A percentile compares a stretch with the other conserved stretches of the same genome.
These are phyloP conservation scores for Dactylellina parvicollis DNA, from an alignment of 2,329 filamentous ascomycete genomes.

Conservation along the genomic window DNA sequence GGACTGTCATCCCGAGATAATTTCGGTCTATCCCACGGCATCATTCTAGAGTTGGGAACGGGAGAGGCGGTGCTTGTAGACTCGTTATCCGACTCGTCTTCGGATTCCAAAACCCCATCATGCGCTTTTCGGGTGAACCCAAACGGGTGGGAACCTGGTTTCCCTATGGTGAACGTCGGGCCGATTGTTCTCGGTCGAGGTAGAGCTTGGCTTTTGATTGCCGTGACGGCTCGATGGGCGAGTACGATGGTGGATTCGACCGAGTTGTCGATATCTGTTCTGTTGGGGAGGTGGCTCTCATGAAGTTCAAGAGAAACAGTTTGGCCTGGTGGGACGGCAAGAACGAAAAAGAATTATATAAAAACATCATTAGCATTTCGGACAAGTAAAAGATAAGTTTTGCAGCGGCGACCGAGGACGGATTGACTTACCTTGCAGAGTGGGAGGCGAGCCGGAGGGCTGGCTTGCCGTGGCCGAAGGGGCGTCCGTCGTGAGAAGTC, in stretches of 20 bases:
- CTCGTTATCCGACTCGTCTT: conserved; percentile 47
- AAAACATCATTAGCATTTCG: background rate
- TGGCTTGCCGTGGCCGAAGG: conserved; percentile 1
- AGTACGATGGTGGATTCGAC: conserved; percentile 48
- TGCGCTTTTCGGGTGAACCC: conserved; percentile 31
- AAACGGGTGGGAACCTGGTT: conserved; percentile 33
- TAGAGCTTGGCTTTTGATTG: conserved; percentile 33
- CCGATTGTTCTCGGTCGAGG: conserved; percentile 31
- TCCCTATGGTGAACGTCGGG: conserved; percentile 38
- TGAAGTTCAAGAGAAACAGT: conserved; percentile 9
- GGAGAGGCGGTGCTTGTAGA: conserved; percentile 27
- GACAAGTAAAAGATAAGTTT: background rate
- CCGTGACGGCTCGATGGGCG: conserved; percentile 45
- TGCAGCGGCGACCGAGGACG: background rate
- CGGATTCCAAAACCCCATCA: conserved; percentile 53
- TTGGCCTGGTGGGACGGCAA: conserved; percentile 8
- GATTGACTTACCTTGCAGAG: conserved; percentile 15
- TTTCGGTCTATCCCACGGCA: conserved; percentile 13
- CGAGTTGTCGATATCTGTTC: conserved; percentile 18
- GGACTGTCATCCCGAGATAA: conserved; percentile 15
- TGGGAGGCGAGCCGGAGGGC: conserved; percentile 6
- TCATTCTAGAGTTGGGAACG: conserved; percentile 24
- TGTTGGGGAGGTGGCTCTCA: conserved; percentile 10
- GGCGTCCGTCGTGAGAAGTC: conserved; percentile 10
- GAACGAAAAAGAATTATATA: background rate